These are phyloP conservation scores for Amanita rimosa DNA, from an alignment of 768 basidiomycete genomes.

Conservation along the genomic window DNA sequence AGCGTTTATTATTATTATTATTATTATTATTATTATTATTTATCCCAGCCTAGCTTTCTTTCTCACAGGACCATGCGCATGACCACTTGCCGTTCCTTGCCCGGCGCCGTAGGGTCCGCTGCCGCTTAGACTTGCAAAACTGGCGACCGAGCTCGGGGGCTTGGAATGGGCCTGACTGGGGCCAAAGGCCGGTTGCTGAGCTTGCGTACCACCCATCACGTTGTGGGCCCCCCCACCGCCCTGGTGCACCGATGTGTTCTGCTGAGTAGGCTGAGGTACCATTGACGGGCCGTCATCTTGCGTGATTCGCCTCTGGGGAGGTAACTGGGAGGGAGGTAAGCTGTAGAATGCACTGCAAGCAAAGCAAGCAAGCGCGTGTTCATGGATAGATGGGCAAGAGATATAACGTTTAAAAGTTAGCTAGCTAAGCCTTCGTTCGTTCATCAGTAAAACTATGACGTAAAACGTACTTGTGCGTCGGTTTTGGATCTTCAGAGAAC, in stretches of 20 bases:
- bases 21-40: too few relatives aligned
- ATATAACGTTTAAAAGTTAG: background rate
- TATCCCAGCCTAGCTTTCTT: conserved; percentile 49
- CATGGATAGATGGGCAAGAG: too few relatives aligned
- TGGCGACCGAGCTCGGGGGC: conserved; percentile 48
- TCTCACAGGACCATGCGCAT: conserved; percentile 28
- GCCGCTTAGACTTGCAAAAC: conserved; percentile 54
- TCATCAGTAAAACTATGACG: too few relatives aligned
- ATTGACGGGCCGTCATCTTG: conserved; percentile 88
- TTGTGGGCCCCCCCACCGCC: conserved; percentile 20
- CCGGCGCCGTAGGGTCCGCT: conserved; percentile 29
- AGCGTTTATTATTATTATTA: too few relatives aligned
- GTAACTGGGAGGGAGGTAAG: conserved; percentile 52
- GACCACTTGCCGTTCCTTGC: conserved; percentile 22
- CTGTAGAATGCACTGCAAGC: conserved; percentile 59
- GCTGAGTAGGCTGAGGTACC: conserved; percentile 53
- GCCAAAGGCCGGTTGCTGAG: conserved; percentile 37
- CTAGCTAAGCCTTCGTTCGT: too few relatives aligned
- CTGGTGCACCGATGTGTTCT: conserved; percentile 30
- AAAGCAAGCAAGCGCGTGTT: too few relatives aligned
- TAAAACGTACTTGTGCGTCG: conserved; percentile 67
- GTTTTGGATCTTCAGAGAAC: conserved; percentile 86
- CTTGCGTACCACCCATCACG: conserved; percentile 22
- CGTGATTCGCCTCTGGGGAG: conserved; percentile 81
- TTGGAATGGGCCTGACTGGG: conserved; percentile 37